Evolutionary conservation across 75 land plant genomes (phyloP).

Genomic region (Isoetes taiwanensis): DNA sequence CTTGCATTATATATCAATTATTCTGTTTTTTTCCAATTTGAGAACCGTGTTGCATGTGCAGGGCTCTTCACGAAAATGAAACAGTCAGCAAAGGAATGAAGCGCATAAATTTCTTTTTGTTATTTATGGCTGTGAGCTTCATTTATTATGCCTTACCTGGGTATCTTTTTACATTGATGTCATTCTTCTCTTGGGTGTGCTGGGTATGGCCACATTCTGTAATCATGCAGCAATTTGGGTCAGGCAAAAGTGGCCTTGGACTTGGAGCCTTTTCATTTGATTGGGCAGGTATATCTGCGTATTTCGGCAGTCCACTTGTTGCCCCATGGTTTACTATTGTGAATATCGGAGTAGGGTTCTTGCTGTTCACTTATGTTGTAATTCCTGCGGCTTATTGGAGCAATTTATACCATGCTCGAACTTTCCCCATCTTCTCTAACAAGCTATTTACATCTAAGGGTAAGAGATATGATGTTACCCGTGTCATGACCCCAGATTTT

Average conservation of each 20-base stretch:
- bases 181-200: background rate
- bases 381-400: background rate
- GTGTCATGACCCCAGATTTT: background rate
- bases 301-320: background rate
- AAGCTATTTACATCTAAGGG: background rate
- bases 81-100: background rate
- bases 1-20: too few species aligned
- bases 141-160: background rate
- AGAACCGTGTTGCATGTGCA: too few species aligned
- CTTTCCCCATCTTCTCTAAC: background rate
- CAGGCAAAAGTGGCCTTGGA: background rate
- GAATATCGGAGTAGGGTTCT: background rate
- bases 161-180: background rate
- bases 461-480: background rate
- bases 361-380: background rate
- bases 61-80: background rate
- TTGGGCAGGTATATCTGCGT: background rate
- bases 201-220: background rate
- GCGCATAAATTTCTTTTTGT: background rate
- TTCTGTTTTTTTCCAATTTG: too few species aligned
- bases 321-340: background rate
- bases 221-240: background rate
- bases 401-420: background rate
- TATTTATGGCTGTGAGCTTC: background rate
- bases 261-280: background rate